Evolutionary conservation across 179 eudicot genomes (phyloP).

Genomic region (Dionaea muscipula): DNA sequence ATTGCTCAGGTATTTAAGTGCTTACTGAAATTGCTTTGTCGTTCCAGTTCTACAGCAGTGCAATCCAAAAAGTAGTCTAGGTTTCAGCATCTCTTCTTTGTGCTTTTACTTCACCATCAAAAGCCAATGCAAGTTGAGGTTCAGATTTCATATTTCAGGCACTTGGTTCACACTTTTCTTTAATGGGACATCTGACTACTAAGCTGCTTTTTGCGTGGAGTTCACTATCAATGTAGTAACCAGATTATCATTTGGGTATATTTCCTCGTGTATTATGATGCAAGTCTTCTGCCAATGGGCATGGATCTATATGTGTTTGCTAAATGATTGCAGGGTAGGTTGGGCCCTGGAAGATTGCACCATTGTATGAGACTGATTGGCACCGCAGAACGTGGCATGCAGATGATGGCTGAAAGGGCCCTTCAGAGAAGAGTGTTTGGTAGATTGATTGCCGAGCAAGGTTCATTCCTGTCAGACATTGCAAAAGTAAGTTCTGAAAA

Average conservation of each 20-base stretch:
- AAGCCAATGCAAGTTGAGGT: too few relatives aligned
- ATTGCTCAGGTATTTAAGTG: slow-evolving; percentile 72
- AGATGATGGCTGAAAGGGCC: slow-evolving; percentile 83
- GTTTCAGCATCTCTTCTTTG: too few relatives aligned
- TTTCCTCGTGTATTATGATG: background rate
- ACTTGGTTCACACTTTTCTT: too few relatives aligned
- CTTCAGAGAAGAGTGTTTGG: slow-evolving; percentile 71
- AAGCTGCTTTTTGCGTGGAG: too few relatives aligned
- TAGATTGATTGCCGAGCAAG: slow-evolving; percentile 79
- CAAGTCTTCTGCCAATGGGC: background rate
- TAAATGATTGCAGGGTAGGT: slow-evolving; percentile 54
- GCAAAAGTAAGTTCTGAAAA: slow-evolving; percentile 88
- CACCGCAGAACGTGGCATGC: slow-evolving; percentile 97
- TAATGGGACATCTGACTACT: too few relatives aligned
- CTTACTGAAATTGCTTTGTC: background rate
- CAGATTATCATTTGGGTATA: background rate
- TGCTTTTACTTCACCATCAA: too few relatives aligned
- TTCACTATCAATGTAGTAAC: too few relatives aligned
- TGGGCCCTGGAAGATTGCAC: slow-evolving; percentile 97
- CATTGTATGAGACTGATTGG: slow-evolving; percentile 96
- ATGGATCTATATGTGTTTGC: background rate
- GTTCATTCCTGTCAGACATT: slow-evolving; percentile 78
- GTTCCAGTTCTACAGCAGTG: background rate
- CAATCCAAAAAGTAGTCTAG: background rate
- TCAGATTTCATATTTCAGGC: too few relatives aligned